phyloP scores from a whole-genome alignment of 1,139 yeast genomes.

The Saccharomyces hybrid region DNA sequence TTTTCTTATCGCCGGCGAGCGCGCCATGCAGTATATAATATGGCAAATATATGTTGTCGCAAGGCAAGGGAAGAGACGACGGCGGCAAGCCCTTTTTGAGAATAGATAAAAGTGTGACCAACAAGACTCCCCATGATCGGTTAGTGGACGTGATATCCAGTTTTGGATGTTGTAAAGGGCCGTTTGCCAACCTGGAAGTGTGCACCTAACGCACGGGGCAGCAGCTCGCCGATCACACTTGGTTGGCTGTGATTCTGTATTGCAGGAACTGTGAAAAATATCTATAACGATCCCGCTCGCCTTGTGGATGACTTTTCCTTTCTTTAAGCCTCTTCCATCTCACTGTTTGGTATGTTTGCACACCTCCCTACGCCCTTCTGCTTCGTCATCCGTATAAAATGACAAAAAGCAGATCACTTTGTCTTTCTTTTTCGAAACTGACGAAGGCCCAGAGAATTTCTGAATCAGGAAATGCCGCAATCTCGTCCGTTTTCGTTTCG shows the following conservation, averaged over 20 bases:
- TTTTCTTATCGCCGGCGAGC: neutral
- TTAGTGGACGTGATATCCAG: neutral
- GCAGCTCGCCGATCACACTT: neutral
- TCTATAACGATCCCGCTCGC: neutral
- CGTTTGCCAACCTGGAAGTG: neutral
- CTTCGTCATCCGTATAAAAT: neutral
- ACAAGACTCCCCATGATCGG: neutral
- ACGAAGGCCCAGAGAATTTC: neutral
- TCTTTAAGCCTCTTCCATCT: neutral
- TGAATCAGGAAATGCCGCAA: neutral
- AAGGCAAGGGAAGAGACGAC: neutral
- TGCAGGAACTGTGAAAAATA: neutral
- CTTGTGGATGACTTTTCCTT: neutral
- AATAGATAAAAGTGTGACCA: neutral
- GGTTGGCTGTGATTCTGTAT: neutral
- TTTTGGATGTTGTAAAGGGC: neutral
- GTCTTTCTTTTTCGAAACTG: neutral
- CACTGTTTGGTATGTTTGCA: neutral
- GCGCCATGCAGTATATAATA: neutral
- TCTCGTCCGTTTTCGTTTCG: neutral
- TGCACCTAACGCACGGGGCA: neutral
- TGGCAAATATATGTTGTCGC: neutral
- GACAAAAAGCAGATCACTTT: neutral
- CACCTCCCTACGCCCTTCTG: neutral
- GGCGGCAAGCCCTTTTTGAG: neutral